Evolutionary conservation across 805 yeast genomes (phyloP).

Genomic region (Jamesozyma hellenica): DNA sequence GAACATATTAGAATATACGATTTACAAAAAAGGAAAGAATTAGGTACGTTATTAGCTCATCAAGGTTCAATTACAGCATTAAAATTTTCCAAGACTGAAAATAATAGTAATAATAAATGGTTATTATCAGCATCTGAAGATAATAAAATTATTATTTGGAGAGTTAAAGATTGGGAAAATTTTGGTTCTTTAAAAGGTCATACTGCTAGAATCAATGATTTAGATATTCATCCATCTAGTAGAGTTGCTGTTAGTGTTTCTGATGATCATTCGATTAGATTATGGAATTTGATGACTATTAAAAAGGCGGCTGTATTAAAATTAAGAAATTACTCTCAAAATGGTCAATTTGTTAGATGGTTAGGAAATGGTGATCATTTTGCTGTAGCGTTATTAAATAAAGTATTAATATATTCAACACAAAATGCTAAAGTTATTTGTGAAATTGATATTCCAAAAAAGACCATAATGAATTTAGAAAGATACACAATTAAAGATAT

Average conservation of each 20-base stretch:
- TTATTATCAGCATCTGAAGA: slow-evolving; percentile 83
- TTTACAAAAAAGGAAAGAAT: slow-evolving; percentile 83
- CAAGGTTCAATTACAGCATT: slow-evolving; percentile 78
- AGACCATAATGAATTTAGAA: slow-evolving; percentile 61
- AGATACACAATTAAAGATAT: slow-evolving; percentile 27
- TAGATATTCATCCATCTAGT: slow-evolving; percentile 84
- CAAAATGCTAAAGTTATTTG: slow-evolving; percentile 47
- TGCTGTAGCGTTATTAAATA: slow-evolving; percentile 62
- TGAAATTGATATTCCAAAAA: slow-evolving; percentile 39
- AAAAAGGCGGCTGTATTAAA: slow-evolving; percentile 82
- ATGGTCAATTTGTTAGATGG: slow-evolving; percentile 62
- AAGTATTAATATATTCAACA: slow-evolving; percentile 56
- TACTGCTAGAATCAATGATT: slow-evolving; percentile 67
- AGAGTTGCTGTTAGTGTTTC: slow-evolving; percentile 85
- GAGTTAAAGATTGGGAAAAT: slow-evolving; percentile 94
- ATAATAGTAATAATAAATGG: slow-evolving; percentile 48
- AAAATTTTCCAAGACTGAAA: slow-evolving; percentile 50
- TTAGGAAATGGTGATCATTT: slow-evolving; percentile 56
- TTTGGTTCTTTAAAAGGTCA: slow-evolving; percentile 87
- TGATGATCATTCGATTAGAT: slow-evolving; percentile 68
- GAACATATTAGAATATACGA: slow-evolving; percentile 93
- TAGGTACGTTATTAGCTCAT: slow-evolving; percentile 83
- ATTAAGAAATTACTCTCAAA: slow-evolving; percentile 57
- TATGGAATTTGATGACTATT: slow-evolving; percentile 96
- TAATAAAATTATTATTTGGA: slow-evolving; percentile 83